These are phyloP conservation scores for Rhodotorula paludigena DNA, from an alignment of 768 basidiomycete genomes.

Conservation along the genomic window DNA sequence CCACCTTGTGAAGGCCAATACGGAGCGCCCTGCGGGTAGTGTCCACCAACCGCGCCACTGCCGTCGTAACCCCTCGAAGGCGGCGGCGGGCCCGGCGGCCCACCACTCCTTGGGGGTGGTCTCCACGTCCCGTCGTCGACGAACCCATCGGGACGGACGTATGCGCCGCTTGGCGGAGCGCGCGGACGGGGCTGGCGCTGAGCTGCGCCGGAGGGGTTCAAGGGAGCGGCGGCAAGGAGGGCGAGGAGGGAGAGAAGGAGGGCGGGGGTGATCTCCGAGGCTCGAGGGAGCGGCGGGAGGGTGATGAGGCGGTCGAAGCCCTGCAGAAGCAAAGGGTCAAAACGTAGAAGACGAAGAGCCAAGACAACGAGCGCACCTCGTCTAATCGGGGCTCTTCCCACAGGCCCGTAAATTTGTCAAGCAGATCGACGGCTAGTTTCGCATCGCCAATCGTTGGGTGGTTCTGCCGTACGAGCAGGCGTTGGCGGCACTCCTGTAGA, in stretches of 20 bases:
- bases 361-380: constrained; percentile 13
- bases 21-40: too few species aligned
- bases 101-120: not conserved
- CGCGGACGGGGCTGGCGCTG: constrained; percentile 16
- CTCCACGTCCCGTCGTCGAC: constrained; percentile 34
- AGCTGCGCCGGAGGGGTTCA: not conserved
- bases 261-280: constrained; percentile 9
- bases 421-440: constrained; percentile 22
- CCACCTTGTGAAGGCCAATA: too few species aligned
- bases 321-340: not conserved
- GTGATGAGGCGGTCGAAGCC: constrained; percentile 35
- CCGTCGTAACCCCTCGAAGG: too few species aligned
- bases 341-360: not conserved
- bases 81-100: too few species aligned
- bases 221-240: not conserved
- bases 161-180: not conserved
- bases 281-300: constrained; percentile 26
- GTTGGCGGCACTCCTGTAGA: constrained; percentile 25
- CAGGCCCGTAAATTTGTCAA: constrained; percentile 29
- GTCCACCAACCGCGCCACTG: too few species aligned
- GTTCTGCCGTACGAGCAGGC: constrained; percentile 11
- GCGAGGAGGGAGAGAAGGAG: constrained; percentile 22
- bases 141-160: constrained; percentile 15
- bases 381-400: constrained; percentile 24
- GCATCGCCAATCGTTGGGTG: constrained; percentile 36